Conservation (phyloP, 306 rosid genomes). For the Medicago ruthenica region DNA sequence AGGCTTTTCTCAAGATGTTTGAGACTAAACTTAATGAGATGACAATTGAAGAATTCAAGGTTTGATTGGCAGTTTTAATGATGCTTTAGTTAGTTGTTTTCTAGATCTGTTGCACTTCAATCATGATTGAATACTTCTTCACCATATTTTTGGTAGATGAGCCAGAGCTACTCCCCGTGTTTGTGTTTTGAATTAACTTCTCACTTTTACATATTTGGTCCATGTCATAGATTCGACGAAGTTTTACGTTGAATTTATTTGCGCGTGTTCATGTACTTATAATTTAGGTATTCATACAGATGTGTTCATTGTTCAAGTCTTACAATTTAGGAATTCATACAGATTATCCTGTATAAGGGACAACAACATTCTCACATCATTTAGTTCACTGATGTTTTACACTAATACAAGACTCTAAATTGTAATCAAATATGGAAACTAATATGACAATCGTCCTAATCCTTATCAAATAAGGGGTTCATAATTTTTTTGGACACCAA, state of each 20-base stretch:
- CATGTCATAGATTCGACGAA: too few relatives aligned
- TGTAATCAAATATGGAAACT: background rate
- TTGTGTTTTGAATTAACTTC: constrained; percentile 31
- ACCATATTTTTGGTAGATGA: constrained; percentile 25
- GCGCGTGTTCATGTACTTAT: constrained; percentile 6
- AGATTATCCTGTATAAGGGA: constrained; percentile 6
- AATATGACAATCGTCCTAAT: background rate
- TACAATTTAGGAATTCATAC: background rate
- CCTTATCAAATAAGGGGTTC: background rate
- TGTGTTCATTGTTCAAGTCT: constrained; percentile 6
- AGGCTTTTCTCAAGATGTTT: constrained; percentile 78
- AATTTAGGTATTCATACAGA: constrained; percentile 6
- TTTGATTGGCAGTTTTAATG: constrained; percentile 42
- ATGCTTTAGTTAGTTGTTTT: constrained; percentile 25
- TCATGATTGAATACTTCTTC: constrained; percentile 22
- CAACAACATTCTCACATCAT: background rate
- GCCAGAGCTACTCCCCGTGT: constrained; percentile 17
- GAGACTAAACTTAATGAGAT: constrained; percentile 76
- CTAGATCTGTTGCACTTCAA: constrained; percentile 26
- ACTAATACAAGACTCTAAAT: background rate
- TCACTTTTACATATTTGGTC: background rate
- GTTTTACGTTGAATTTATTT: background rate
- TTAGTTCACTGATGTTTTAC: background rate
- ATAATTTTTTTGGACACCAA: background rate
- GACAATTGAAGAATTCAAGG: constrained; percentile 90